Conservation (phyloP, 352 stramenopile genomes). For the Phytopythium aichiense region DNA sequence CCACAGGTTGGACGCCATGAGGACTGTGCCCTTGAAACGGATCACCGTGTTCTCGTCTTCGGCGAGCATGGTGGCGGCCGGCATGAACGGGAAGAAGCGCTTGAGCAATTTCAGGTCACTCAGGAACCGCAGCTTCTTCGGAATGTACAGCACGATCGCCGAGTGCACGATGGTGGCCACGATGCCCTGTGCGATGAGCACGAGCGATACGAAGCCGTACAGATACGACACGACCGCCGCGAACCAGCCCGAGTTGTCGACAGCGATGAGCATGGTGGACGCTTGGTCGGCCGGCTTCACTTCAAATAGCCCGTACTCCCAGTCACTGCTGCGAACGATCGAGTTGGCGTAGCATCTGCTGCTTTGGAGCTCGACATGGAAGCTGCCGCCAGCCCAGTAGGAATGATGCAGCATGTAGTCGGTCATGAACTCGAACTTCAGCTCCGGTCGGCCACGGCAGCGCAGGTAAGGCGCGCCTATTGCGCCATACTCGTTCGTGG, state of each 20-base stretch:
- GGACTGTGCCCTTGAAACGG: constrained; percentile 17
- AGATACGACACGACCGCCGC: constrained; percentile 13
- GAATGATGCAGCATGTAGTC: constrained; percentile 32
- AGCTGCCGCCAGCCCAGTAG: constrained; percentile 32
- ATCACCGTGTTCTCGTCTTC: constrained; percentile 13
- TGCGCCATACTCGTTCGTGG: constrained; percentile 18
- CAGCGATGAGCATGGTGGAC: constrained; percentile 8
- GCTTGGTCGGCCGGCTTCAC: constrained; percentile 14
- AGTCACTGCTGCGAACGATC: constrained; percentile 5
- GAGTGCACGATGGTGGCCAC: constrained; percentile 6
- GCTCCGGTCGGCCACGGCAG: constrained; percentile 15
- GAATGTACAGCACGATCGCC: constrained; percentile 16
- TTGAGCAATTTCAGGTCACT: constrained; percentile 5
- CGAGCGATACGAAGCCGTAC: constrained; percentile 26
- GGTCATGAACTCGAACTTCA: constrained; percentile 24
- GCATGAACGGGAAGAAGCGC: constrained; percentile 15
- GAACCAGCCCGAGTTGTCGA: constrained; percentile 21
- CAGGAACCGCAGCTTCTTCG: constrained; percentile 10
- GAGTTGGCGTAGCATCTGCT: constrained; percentile 21
- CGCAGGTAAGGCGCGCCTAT: constrained; percentile 25
- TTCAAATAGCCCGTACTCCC: constrained; percentile 20
- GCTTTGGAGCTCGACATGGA: constrained; percentile 30
- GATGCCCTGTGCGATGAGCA: constrained; percentile 17
- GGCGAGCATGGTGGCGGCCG: constrained; percentile 9
- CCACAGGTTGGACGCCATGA: constrained; percentile 40